Base-by-base conservation (phyloP, 1,284 basidiomycete genomes). In the Cystobasidium pallidum region DNA sequence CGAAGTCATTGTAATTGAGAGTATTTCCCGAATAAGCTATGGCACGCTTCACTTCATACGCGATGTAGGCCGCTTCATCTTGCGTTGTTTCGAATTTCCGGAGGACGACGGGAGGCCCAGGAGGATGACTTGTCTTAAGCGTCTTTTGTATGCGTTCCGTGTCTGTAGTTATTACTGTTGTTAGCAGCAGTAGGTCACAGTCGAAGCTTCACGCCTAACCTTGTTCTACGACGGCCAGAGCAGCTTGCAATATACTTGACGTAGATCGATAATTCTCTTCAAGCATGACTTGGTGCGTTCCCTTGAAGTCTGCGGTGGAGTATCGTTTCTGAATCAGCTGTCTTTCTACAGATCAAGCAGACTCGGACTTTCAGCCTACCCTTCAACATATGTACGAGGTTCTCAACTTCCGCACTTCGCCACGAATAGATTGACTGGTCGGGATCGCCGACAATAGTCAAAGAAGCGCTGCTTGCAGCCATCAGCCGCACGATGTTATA, bases 351-450 rank as follows among this genome's bases (percentile, higher is more conserved):
- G 36, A 6, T 39, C 36, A n/a, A n/a, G n/a, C 36, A 7, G 36
- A 39, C 13, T 15, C 13, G 32, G 45, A 28, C 34, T 3, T 6
- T 21, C 7, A 52, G 59, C 77, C 21, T 66, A 88, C 90, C 88
- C 80, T 84, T 81, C 54, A 83, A 82, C 91, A 93, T 93, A 74
- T 85, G 87, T n/a, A 83, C 83, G n/a, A 93, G 81, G 79, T 93
- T 93, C 73, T 85, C 86, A 2, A 90, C 83, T 77, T 93, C 90
- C 0, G 92, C 92, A 13, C 90, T 89, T 7, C 92, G 86, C 92
- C 92, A 95, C 15, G 91, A 91, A 77, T 93, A 93, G 71, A 93
- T 94, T 3, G 91, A 92, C 79, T 95, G 92, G 80, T 96, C 92
- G 0, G 93, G 92, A 81, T 96, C 93, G 0, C 93, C 93, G 2